Conservation (phyloP, 768 basidiomycete species). For the Kondoa subrosea region DNA sequence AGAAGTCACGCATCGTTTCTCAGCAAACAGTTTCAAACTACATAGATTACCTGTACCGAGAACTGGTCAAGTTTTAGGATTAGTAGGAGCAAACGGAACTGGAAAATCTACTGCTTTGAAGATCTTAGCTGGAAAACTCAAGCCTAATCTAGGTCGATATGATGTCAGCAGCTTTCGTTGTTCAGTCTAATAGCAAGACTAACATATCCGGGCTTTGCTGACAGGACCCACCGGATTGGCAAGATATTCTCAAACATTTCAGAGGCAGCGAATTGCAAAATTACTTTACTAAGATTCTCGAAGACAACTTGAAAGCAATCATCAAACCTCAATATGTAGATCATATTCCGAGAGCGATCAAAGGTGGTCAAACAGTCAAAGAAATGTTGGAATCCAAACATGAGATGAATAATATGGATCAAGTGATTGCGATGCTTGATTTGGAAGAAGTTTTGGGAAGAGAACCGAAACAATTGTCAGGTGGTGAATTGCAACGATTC, state of each 20-base stretch:
- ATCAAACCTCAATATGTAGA: slow-evolving; percentile 99
- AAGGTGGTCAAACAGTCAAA: slow-evolving; percentile 65
- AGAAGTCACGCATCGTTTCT: slow-evolving; percentile 92
- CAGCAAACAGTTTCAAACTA: slow-evolving; percentile 96
- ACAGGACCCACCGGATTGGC: slow-evolving; percentile 96
- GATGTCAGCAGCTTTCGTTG: slow-evolving; percentile 44
- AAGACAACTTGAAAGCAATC: slow-evolving; percentile 93
- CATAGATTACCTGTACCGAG: slow-evolving; percentile 93
- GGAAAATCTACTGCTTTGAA: slow-evolving; percentile 97
- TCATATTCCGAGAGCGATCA: slow-evolving; percentile 91
- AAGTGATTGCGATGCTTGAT: slow-evolving; percentile 71
- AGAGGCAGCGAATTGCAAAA: slow-evolving; percentile 97
- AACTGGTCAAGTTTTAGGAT: slow-evolving; percentile 93
- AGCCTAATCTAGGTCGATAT: slow-evolving; percentile 92
- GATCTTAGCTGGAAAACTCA: slow-evolving; percentile 87
- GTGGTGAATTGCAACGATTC: slow-evolving; percentile 94
- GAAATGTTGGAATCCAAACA: slow-evolving; percentile 85
- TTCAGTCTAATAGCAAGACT: not conserved
- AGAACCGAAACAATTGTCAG: slow-evolving; percentile 69
- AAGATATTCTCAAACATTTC: slow-evolving; percentile 95
- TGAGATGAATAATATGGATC: slow-evolving; percentile 73
- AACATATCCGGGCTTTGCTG: not conserved
- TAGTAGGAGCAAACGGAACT: slow-evolving; percentile 98
- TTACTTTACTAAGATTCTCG: slow-evolving; percentile 97
- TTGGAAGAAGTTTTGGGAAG: slow-evolving; percentile 69